Evolutionary conservation across 345 rosid genomes (phyloP).

Genomic region (Clarkia xantiana): DNA sequence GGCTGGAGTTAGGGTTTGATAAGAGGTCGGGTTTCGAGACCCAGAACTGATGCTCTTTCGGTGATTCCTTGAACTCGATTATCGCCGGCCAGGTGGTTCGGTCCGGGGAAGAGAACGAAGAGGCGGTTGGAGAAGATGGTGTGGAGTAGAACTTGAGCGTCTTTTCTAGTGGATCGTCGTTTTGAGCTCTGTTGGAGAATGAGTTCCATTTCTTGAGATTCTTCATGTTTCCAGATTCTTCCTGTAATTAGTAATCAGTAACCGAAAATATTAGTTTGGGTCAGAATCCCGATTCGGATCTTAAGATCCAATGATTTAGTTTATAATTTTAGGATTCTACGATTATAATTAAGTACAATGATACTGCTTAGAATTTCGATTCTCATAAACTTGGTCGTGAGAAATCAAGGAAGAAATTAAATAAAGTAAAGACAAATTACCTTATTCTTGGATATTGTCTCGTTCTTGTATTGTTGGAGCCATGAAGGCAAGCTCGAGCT

Average conservation of each 20-base stretch:
- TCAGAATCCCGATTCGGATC: no score
- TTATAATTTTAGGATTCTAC: no score
- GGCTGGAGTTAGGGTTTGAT: slow-evolving; percentile 57
- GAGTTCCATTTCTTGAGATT: slow-evolving; percentile 34
- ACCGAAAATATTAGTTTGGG: no score
- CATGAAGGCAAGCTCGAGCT: slow-evolving; percentile 46
- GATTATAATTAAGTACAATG: no score
- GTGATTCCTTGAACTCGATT: slow-evolving; percentile 18
- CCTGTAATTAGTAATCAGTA: background rate
- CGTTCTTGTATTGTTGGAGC: slow-evolving; percentile 48
- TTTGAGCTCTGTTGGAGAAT: slow-evolving; percentile 13
- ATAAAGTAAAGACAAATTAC: no score
- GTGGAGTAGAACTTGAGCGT: slow-evolving; percentile 21
- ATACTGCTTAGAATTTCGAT: no score
- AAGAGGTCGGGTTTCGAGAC: slow-evolving; percentile 13
- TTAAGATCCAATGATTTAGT: no score
- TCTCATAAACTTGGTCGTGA: no score
- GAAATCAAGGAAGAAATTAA: no score
- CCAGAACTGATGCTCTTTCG: slow-evolving; percentile 32
- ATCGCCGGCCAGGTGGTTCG: slow-evolving; percentile 28
- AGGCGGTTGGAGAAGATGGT: slow-evolving; percentile 30
- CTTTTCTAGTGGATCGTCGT: slow-evolving; percentile 15
- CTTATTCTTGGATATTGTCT: slow-evolving; percentile 6
- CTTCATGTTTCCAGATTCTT: slow-evolving; percentile 16
- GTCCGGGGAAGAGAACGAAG: slow-evolving; percentile 24